phyloP scores from a whole-genome alignment of 2,329 filamentous ascomycete genomes.

The Xylariaceae sp. region DNA sequence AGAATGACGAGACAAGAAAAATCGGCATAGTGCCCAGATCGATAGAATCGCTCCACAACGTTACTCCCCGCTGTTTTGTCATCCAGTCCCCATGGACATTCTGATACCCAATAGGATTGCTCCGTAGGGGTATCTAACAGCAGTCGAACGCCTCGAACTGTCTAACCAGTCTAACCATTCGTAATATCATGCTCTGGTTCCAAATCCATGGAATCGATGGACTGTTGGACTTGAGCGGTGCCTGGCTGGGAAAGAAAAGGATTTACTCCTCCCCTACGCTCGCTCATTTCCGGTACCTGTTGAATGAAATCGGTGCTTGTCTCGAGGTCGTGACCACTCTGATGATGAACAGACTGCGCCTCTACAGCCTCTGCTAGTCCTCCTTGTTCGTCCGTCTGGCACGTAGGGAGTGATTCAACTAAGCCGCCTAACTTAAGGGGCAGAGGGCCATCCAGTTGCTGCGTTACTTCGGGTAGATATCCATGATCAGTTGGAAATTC shows the following conservation, averaged over 20 bases:
- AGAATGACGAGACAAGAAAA: neutral
- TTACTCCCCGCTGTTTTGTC: neutral
- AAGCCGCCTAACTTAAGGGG: conserved; percentile 17
- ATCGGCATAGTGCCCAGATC: neutral
- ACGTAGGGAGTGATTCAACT: conserved; percentile 22
- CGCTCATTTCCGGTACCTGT: conserved; percentile 43
- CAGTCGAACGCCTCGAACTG: neutral
- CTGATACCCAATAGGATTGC: neutral
- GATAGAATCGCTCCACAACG: neutral
- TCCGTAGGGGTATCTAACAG: neutral
- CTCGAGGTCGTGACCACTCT: conserved; percentile 17
- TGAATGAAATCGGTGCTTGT: conserved; percentile 1
- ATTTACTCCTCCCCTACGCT: conserved; percentile 30
- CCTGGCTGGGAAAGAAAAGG: conserved; percentile 27
- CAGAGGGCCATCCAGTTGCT: conserved; percentile 1
- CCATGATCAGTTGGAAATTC: conserved; percentile 7
- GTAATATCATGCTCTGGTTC: conserved; percentile 24
- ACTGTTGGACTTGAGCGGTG: conserved; percentile 21
- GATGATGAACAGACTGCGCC: conserved; percentile 10
- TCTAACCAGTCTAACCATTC: conserved; percentile 3
- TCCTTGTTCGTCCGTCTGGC: conserved; percentile 16
- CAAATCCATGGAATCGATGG: conserved; percentile 36
- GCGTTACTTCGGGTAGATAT: conserved; percentile 5
- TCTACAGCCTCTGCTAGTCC: conserved; percentile 2
- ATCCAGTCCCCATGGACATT: neutral